Evolutionary conservation across 331 rosid species (phyloP).

Genomic region (Malus hybrid): DNA sequence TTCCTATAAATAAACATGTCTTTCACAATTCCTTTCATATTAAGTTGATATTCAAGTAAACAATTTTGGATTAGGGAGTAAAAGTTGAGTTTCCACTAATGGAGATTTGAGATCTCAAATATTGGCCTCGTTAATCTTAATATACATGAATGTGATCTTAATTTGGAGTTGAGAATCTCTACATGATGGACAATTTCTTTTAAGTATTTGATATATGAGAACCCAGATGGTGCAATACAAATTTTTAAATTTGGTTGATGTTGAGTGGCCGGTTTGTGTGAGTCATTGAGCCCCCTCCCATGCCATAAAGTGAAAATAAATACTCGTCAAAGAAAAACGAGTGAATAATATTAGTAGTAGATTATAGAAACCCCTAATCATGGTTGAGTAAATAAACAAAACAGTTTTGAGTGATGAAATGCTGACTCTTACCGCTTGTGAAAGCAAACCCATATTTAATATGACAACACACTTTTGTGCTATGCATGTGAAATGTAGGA

Average conservation of each 20-base stretch:
- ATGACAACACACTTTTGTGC: conserved; percentile 27
- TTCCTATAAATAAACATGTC: no score
- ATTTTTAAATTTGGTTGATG: not conserved
- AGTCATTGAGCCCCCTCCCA: not conserved
- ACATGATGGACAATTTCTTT: not conserved
- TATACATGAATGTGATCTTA: not conserved
- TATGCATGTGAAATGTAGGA: conserved; percentile 48
- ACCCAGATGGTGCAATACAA: not conserved
- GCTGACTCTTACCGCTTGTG: conserved; percentile 19
- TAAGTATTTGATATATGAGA: not conserved
- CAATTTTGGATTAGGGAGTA: not conserved
- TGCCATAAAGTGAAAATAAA: not conserved
- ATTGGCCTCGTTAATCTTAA: not conserved
- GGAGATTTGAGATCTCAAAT: not conserved
- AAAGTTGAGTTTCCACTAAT: not conserved
- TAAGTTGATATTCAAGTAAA: not conserved
- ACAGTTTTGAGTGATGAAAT: not conserved
- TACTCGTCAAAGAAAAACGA: not conserved
- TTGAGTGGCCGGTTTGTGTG: not conserved
- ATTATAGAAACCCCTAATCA: conserved; percentile 7
- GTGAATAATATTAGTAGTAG: not conserved
- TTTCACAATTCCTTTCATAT: not conserved
- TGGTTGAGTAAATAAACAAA: not conserved
- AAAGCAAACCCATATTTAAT: conserved; percentile 23
- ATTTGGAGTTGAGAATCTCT: not conserved